Evolutionary conservation across 345 rosid genomes (phyloP).

Genomic region (Aurinia saxatilis): DNA sequence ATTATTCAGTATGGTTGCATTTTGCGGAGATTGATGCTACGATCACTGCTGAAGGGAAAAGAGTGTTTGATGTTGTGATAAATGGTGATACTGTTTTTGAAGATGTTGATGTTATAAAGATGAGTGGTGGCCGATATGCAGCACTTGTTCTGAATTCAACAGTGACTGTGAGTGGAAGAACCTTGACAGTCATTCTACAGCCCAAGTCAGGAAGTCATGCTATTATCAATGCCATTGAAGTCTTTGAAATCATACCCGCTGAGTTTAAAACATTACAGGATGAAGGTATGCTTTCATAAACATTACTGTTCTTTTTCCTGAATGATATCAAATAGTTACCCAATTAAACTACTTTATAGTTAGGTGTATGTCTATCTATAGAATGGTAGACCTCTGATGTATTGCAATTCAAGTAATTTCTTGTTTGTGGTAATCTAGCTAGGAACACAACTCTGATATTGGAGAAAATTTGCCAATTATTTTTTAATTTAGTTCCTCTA

Average conservation of each 20-base stretch:
- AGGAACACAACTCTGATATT: background rate
- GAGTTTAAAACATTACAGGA: conserved; percentile 65
- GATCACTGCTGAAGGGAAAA: conserved; percentile 49
- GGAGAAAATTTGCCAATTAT: background rate
- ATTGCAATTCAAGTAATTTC: background rate
- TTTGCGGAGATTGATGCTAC: conserved; percentile 87
- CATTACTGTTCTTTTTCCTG: background rate
- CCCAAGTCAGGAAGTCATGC: conserved; percentile 64
- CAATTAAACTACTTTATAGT: no score
- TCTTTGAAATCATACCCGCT: conserved; percentile 62
- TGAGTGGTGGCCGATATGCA: conserved; percentile 54
- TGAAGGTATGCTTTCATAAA: conserved; percentile 55
- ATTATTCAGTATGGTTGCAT: conserved; percentile 90
- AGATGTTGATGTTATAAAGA: conserved; percentile 58
- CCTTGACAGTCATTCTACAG: conserved; percentile 61
- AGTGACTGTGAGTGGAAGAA: conserved; percentile 69
- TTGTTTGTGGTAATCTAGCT: background rate
- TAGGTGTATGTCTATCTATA: no score
- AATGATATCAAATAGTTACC: no score
- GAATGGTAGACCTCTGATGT: no score
- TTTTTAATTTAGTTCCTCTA: background rate
- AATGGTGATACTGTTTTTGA: conserved; percentile 54
- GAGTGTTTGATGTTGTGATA: conserved; percentile 79
- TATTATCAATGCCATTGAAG: conserved; percentile 80
- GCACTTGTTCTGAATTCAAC: conserved; percentile 85